Evolutionary conservation across 1,284 basidiomycete genomes (phyloP), one percentile per base, ranked within the genome.

Genomic region (Ustilago loliicola): DNA sequence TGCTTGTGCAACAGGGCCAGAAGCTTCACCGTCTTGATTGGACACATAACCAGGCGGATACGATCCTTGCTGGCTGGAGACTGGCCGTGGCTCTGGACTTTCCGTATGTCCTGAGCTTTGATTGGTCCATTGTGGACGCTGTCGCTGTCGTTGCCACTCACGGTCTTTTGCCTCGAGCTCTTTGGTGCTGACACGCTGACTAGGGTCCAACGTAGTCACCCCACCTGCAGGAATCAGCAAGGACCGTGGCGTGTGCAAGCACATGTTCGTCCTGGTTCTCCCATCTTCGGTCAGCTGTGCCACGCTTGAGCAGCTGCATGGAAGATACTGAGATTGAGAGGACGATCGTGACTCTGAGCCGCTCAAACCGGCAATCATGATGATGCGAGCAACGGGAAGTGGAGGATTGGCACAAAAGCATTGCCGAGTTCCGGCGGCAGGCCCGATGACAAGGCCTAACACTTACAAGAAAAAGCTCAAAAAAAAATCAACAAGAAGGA

Each of bases 401-500:
- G 47, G 48, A 25, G 45, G 25, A 45, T 13, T 36, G n/a, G n/a
- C 40, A 38, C 27, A 3, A 23, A 34, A 32, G 25, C 25, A 30
- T 45, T 57, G 38, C 55, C 55, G 55, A 47, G 9, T 57, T 47
- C 55, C 55, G 55, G 55, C 55, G 55, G 29, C 42, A 10, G 9
- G 42, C 13, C 42, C 42, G 21, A 19, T 7, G 53, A 34, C 36
- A 56, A 29, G 32, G 40, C 40, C 57, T 66, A 55, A 66, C 64
- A 50, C 7, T 2, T n/a, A 25, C 15, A 19, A 50, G 15, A 60
- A 29, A 23, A 8, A n/a, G 21, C 30, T 2, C 11, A 13, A 29
- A 45, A 47, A 42, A 48, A 59, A 2, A 27, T n/a, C 11, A 51
- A 29, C 8, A n/a, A 61, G 50, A 61, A 77, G 89, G 89, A 91